Conservation (phyloP, 306 rosid species). For the Quercus wislizeni region DNA sequence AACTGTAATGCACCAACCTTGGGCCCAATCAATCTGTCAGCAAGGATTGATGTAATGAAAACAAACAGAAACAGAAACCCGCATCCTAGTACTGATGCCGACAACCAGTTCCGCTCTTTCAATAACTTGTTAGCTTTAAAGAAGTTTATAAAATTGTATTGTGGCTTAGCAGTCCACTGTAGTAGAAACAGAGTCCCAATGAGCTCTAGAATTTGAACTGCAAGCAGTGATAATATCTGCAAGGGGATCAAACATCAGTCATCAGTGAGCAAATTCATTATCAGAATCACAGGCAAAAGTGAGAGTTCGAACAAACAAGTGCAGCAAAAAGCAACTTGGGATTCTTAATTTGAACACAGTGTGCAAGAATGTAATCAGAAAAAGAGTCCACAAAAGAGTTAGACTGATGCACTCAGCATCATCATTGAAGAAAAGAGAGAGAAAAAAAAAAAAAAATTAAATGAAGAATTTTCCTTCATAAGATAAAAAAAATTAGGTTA, state of each 20-base stretch:
- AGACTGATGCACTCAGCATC: background rate
- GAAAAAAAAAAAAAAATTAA: background rate
- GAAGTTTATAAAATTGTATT: conserved; percentile 38
- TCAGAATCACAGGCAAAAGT: background rate
- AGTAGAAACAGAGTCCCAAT: conserved; percentile 49
- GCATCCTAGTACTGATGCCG: conserved; percentile 62
- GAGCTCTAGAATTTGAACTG: conserved; percentile 62
- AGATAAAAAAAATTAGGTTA: background rate
- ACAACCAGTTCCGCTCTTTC: conserved; percentile 56
- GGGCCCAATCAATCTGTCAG: conserved; percentile 42
- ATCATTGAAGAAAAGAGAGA: background rate
- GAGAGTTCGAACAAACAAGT: background rate
- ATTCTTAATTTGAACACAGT: background rate
- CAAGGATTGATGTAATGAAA: conserved; percentile 50
- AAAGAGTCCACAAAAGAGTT: background rate
- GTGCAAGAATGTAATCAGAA: background rate
- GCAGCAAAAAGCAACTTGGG: background rate
- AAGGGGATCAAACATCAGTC: background rate
- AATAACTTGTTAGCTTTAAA: conserved; percentile 32
- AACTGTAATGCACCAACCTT: conserved; percentile 47
- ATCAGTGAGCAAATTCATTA: background rate
- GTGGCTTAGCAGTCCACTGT: conserved; percentile 60
- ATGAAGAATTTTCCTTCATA: background rate
- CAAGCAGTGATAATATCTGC: conserved; percentile 67
- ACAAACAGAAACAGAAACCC: conserved; percentile 58